These are phyloP conservation scores for Gossypium trilobum DNA, from an alignment of 441 rosid species.

Conservation along the genomic window DNA sequence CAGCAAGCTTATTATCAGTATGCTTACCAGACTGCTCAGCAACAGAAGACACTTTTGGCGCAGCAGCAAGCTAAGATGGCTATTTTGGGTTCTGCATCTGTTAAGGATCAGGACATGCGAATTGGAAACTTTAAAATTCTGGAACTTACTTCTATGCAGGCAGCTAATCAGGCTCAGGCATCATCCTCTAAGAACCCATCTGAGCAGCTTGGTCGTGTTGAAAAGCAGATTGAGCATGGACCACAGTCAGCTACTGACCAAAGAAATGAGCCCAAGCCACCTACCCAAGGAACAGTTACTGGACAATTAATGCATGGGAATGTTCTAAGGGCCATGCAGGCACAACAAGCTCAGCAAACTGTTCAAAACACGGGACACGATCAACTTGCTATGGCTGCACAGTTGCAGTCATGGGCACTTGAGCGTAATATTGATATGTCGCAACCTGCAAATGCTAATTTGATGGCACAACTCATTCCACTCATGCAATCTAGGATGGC, in stretches of 20 bases:
- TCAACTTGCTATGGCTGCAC: slow-evolving; percentile 69
- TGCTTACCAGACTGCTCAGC: slow-evolving; percentile 68
- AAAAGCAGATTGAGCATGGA: slow-evolving; percentile 62
- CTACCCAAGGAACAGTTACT: slow-evolving; percentile 35
- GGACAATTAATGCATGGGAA: slow-evolving; percentile 61
- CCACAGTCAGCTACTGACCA: slow-evolving; percentile 46
- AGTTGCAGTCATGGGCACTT: slow-evolving; percentile 83
- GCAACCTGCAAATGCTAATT: slow-evolving; percentile 75
- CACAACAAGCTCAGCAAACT: slow-evolving; percentile 56
- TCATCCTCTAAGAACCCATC: slow-evolving; percentile 66
- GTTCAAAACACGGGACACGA: slow-evolving; percentile 51
- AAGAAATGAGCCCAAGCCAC: slow-evolving; percentile 55
- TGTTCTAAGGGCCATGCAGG: slow-evolving; percentile 63
- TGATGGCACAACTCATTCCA: slow-evolving; percentile 75
- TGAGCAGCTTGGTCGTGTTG: slow-evolving; percentile 57
- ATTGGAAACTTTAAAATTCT: slow-evolving; percentile 69
- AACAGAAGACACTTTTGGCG: slow-evolving; percentile 49
- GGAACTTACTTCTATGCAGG: slow-evolving; percentile 68
- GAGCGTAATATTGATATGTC: slow-evolving; percentile 82
- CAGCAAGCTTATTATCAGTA: slow-evolving; percentile 86
- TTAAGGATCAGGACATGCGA: slow-evolving; percentile 64
- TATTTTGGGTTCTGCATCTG: slow-evolving; percentile 40
- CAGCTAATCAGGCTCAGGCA: slow-evolving; percentile 64
- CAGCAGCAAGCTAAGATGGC: slow-evolving; percentile 77
- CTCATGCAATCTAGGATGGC: slow-evolving; percentile 76